Evolutionary conservation across 768 basidiomycete species (phyloP), one percentile per base, ranked within the genome.

Genomic region (Tricholoma hemisulphureum): DNA sequence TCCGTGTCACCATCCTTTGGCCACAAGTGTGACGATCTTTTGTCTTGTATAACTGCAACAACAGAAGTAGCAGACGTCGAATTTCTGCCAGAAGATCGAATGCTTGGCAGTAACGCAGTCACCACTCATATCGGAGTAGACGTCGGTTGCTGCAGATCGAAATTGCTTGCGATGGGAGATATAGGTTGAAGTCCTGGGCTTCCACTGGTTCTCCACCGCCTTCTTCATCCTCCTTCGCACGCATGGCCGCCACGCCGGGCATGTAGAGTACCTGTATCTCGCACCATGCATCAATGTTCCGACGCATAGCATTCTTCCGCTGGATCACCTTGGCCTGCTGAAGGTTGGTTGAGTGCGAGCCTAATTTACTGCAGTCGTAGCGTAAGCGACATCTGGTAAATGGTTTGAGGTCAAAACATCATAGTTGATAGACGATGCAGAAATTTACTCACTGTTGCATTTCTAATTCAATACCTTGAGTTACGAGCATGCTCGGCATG

Each of bases 201-300:
- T 41, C 35, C 2, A 34, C 11, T n/a, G 29, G 51, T 2, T 54
- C 49, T 7, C 35, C 41, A 10, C 58, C 43, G 3, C 55, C 61
- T 13, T 71, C 70, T 55, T 77, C 72, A 7, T 77, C 26, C 28
- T 75, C 69, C 1, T 76, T 48, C 4, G 69, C 73, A 16, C 59
- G 61, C 39, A 41, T n/a, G n/a, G n/a, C n/a, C n/a, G n/a, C n/a
- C n/a, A n/a, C n/a, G n/a, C n/a, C n/a, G n/a, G n/a, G n/a, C n/a
- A n/a, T n/a, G n/a, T n/a, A n/a, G n/a, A n/a, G n/a, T n/a, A n/a
- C n/a, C n/a, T n/a, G n/a, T n/a, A n/a, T n/a, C n/a, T n/a, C n/a
- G n/a, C n/a, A n/a, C n/a, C n/a, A n/a, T n/a, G n/a, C n/a, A n/a
- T n/a, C n/a, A n/a, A n/a, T n/a, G n/a, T n/a, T n/a, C n/a, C n/a